A percentile compares a stretch with the other conserved stretches of the same genome.
These are phyloP conservation scores for Bolboschoenoplectus hybrid DNA, from an alignment of 202 grass and related monocot species.

Conservation along the genomic window DNA sequence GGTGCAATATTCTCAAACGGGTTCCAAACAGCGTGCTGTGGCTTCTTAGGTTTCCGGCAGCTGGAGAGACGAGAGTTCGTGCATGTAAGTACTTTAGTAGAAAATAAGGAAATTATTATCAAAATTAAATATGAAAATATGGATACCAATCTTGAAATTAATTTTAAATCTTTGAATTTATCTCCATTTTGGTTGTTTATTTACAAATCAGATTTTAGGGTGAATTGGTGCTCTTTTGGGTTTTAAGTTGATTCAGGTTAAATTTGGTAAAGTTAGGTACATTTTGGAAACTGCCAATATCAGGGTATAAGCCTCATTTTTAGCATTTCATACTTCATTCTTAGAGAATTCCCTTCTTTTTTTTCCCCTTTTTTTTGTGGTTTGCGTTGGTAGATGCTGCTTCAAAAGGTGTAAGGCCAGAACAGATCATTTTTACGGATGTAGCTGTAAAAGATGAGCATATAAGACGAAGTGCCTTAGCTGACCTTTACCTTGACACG, in stretches of 20 bases:
- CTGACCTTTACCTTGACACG: slow-evolving; percentile 98
- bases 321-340: neutral
- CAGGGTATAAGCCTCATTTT: neutral
- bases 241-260: slow-evolving; percentile 11
- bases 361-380: slow-evolving; percentile 7
- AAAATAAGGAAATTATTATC: neutral
- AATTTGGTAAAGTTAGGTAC: neutral
- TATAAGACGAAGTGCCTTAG: slow-evolving; percentile 81
- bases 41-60: slow-evolving; percentile 91
- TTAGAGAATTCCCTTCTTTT: neutral
- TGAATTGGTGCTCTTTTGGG: neutral
- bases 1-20: slow-evolving; percentile 94
- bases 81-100: slow-evolving; percentile 61
- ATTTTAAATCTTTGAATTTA: neutral
- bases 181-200: neutral
- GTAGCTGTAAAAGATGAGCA: slow-evolving; percentile 97
- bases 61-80: slow-evolving; percentile 85
- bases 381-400: slow-evolving; percentile 66
- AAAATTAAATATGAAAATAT: neutral
- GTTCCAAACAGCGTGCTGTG: slow-evolving; percentile 89
- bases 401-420: slow-evolving; percentile 67
- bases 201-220: neutral
- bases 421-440: slow-evolving; percentile 97
- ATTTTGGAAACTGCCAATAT: neutral
- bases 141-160: neutral